Conservation (phyloP, 768 basidiomycete species). For the Pisolithus tinctorius region DNA sequence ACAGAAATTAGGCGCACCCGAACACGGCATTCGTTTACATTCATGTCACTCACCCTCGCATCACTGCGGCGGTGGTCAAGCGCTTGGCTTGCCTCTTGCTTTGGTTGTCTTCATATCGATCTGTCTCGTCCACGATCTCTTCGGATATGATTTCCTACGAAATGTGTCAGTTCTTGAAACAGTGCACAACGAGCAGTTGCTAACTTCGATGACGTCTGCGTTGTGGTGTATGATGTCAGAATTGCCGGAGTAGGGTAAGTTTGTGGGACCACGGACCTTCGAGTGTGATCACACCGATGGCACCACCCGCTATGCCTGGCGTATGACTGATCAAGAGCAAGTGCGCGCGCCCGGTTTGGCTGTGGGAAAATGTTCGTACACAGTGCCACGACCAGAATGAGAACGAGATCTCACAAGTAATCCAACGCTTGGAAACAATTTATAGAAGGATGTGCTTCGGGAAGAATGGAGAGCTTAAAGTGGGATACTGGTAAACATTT, state of each 20-base stretch:
- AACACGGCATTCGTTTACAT: not conserved
- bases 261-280: conserved; percentile 46
- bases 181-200: conserved; percentile 3
- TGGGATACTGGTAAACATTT: conserved; percentile 64
- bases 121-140: conserved; percentile 95
- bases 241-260: not conserved
- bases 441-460: conserved; percentile 83
- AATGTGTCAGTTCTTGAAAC: conserved; percentile 1
- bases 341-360: conserved; percentile 93
- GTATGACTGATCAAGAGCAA: conserved; percentile 78
- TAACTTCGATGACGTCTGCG: conserved; percentile 68
- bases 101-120: conserved; percentile 82
- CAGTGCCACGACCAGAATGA: not conserved
- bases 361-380: conserved; percentile 20
- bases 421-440: conserved; percentile 94
- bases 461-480: conserved; percentile 76
- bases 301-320: conserved; percentile 79
- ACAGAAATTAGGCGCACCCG: not conserved
- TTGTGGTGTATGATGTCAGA: not conserved
- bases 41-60: conserved; percentile 54
- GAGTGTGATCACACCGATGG: conserved; percentile 85
- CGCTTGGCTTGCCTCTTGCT: conserved; percentile 70
- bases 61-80: conserved; percentile 63
- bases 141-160: conserved; percentile 88
- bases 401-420: conserved; percentile 57